Base-by-base conservation (phyloP, 2,329 filamentous ascomycete genomes). In the Pseudogymnoascus sp. region DNA sequence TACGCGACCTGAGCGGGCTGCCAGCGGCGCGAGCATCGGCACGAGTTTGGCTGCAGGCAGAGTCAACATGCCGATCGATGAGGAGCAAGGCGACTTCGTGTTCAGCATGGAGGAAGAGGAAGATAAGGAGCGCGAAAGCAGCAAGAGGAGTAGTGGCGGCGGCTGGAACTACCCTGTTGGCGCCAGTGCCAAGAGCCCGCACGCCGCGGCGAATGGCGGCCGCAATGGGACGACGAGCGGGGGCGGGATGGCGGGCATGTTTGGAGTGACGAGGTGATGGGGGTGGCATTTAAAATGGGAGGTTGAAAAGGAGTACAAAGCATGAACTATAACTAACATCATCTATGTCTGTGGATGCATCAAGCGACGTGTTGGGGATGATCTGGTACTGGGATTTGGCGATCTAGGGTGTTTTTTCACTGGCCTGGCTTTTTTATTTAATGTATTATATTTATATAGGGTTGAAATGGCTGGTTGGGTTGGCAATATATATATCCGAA, bases 41-140 rank as follows among this genome's bases (percentile, higher is more conserved):
- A 69, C 68, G 65, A 56, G 50, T 33, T 56, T 38, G 66, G 67
- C 40, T 83, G 79, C 40, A 1, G 83, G 82, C 19, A 77, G 85
- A 15, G 86, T 86, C 71, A 84, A 84, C 1, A 87, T 83, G 0
- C 84, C 84, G 2, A 87, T 88, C 65, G 84, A 87, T 64, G 85
- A 87, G 70, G 85, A 88, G 68, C 83, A 87, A 63, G 78, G 82
- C 3, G 81, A 83, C 26, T 86, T 87, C 67, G 82, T 88, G 13
- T 88, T 88, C 71, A 83, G 77, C 70, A 87, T 88, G 84, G 85
- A 88, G 67, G 83, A 85, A 63, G 83, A 84, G 26, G 82, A 83
- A 21, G 83, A 85, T 33, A 75, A 80, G 21, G 76, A 80, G 38
- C 74, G 74, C 10, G 75, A 77, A 17, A 74, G 79, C 61, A 84